Evolutionary conservation across 441 rosid species (phyloP), one percentile per base, ranked within the genome.

Genomic region (Populus hybrid): DNA sequence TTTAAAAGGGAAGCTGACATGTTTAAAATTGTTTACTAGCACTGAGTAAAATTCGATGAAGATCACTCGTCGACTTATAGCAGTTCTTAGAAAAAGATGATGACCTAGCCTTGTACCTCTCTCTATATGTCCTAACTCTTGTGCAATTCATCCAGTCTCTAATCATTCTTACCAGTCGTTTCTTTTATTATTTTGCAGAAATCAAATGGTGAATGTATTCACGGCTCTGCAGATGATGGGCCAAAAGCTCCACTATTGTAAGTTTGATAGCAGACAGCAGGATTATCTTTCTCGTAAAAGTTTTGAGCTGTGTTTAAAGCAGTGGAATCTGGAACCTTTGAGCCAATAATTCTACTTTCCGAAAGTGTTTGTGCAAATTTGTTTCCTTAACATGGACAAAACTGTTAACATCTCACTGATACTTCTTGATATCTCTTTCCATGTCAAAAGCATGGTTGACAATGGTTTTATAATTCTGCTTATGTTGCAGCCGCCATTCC

Each of bases 321-420:
- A 46, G 34, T 18, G 16, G 64, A 42, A 38, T 67, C 65, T 75
- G 66, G 10, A 42, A 67, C 23, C 10, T 72, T 65, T 35, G 63
- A 72, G 64, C 66, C 40, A 70, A 36, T 70, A 63, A 70, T n/a
- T 23, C 23, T n/a, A 54, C 54, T 50, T 46, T 67, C 28, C 8
- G 6, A 24, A 11, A 30, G 57, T 32, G 5, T 65, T 67, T 32
- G 18, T 72, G 28, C 67, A 1, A 30, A 20, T 21, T 46, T 73
- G 61, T 74, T 73, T 79, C 81, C 81, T 79, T 79, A 74, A 74
- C 70, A 14, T 38, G 78, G 81, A 69, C 81, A 79, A 64, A 61
- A 23, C 30, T 24, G 40, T 34, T 68, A 78, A 54, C 30, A 8
- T 18, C 30, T 42, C 26, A 78, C 68, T 65, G 5, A 32, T 35